Evolutionary conservation across 2,329 filamentous ascomycete species (phyloP).

Genomic region (Niveomyces coronatus): DNA sequence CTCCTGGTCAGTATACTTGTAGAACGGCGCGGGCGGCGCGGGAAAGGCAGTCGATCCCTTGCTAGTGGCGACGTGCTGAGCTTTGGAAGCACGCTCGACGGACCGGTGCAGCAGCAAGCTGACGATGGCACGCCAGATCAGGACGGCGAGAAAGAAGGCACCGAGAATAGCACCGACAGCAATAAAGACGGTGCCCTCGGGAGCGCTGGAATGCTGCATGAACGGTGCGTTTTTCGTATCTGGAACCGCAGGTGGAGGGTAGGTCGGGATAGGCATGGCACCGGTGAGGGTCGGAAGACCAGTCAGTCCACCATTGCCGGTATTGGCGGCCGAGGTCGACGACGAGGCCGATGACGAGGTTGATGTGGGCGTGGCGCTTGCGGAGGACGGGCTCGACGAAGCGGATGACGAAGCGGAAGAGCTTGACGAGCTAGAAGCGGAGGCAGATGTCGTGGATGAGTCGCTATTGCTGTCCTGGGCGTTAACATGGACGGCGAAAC

Average conservation of each 20-base stretch:
- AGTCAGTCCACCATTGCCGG: slow-evolving; percentile 14
- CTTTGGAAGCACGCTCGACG: slow-evolving; percentile 74
- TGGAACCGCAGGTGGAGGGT: slow-evolving; percentile 67
- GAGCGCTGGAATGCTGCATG: slow-evolving; percentile 77
- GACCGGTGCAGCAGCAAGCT: slow-evolving; percentile 88
- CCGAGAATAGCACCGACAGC: slow-evolving; percentile 82
- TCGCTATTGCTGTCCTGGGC: background rate
- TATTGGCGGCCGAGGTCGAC: background rate
- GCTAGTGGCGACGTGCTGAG: slow-evolving; percentile 58
- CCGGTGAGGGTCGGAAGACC: slow-evolving; percentile 33
- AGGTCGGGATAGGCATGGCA: slow-evolving; percentile 36
- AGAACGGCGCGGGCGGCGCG: slow-evolving; percentile 47
- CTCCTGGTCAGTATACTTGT: slow-evolving; percentile 52
- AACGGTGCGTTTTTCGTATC: slow-evolving; percentile 78
- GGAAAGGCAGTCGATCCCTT: slow-evolving; percentile 49
- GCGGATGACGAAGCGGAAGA: background rate
- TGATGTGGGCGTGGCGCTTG: background rate
- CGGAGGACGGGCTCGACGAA: background rate
- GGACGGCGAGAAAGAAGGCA: slow-evolving; percentile 67
- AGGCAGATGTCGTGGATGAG: background rate
- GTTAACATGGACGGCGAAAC: slow-evolving; percentile 3
- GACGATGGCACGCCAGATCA: slow-evolving; percentile 80
- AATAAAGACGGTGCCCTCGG: slow-evolving; percentile 94
- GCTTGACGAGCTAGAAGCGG: background rate
- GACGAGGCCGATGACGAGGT: background rate